These are phyloP conservation scores for Nicotiana tabacum DNA, from an alignment of 257 asterid genomes.

Conservation along the genomic window DNA sequence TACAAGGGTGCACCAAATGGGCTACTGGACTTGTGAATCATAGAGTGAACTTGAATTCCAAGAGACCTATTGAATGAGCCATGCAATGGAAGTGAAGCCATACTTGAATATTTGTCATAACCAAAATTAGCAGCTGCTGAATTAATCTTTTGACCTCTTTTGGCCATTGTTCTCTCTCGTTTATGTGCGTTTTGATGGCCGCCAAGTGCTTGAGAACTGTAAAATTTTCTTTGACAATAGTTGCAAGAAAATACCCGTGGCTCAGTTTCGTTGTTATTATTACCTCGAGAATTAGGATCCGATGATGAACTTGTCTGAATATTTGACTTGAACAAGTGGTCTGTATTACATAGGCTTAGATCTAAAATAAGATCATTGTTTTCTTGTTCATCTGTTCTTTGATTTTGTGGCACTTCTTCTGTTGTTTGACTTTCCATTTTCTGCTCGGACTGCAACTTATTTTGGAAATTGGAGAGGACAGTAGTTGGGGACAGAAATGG, in stretches of 20 bases:
- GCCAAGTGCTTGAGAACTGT: slow-evolving; percentile 90
- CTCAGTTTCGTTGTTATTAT: slow-evolving; percentile 17
- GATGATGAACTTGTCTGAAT: slow-evolving; percentile 8
- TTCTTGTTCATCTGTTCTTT: slow-evolving; percentile 4
- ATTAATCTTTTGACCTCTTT: slow-evolving; percentile 32
- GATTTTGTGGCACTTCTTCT: background rate
- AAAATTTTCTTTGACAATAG: slow-evolving; percentile 75
- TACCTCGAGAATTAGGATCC: background rate
- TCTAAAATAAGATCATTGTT: slow-evolving; percentile 34
- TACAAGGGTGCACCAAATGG: slow-evolving; percentile 7
- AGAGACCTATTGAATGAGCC: slow-evolving; percentile 52
- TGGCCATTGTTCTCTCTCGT: slow-evolving; percentile 72
- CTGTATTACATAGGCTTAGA: slow-evolving; percentile 33
- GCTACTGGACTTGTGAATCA: slow-evolving; percentile 56
- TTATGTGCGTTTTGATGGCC: slow-evolving; percentile 98
- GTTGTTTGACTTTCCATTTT: slow-evolving; percentile 6
- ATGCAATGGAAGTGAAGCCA: slow-evolving; percentile 69
- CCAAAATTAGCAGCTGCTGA: background rate
- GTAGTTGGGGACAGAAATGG: background rate
- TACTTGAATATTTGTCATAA: slow-evolving; percentile 29
- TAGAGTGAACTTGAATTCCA: slow-evolving; percentile 61
- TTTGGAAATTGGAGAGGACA: slow-evolving; percentile 2
- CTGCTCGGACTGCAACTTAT: background rate
- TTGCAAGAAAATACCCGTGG: slow-evolving; percentile 75
- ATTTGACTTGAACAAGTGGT: slow-evolving; percentile 15